Evolutionary conservation across 225 moss, liverwort and hornwort genomes (phyloP), one percentile per base, ranked within the genome.

Genomic region (Asterella californica): DNA sequence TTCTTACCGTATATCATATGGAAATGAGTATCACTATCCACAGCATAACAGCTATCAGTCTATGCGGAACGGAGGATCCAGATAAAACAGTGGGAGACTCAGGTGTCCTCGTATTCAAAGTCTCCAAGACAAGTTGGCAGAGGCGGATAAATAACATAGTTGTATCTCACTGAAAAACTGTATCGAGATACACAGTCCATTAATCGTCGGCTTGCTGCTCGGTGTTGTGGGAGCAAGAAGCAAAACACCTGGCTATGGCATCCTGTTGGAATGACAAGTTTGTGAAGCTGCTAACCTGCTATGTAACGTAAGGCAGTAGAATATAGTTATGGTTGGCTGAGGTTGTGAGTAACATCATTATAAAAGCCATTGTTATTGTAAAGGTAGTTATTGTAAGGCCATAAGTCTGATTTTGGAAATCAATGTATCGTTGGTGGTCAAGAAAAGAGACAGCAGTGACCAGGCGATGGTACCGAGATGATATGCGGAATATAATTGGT

Each of bases 381-480:
- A n/a, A n/a, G n/a, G n/a, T n/a, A n/a, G n/a, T n/a, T n/a, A n/a
- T n/a, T 82, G 48, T 55, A 82, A 85, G 81, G 76, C 81, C 81
- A 78, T 83, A 83, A 83, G 80, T 86, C 83, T 83, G 80, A 78
- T 86, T 86, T 81, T 79, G 86, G 84, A 87, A 72, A 81, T 82
- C 38, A 87, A 71, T 79, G 69, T 83, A 76, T 60, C 53, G 76
- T 84, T 79, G 81, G 86, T 81, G 77, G 83, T 60, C 76, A 71
- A 79, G 72, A n/a, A n/a, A n/a, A n/a, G n/a, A n/a, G n/a, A n/a
- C n/a, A n/a, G n/a, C n/a, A 79, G 79, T 79, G 61, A 77, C 82
- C 73, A 76, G 81, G 53, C 78, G 57, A 37, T 81, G 79, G 74
- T 79, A 81, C 83, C 73, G 67, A 74, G 80, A 80, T 80, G 64